A percentile compares a stretch with the other conserved stretches of the same genome.
These are phyloP conservation scores for Sarocladium brachiariae DNA, from an alignment of 2,329 filamentous ascomycete species.

Conservation along the genomic window DNA sequence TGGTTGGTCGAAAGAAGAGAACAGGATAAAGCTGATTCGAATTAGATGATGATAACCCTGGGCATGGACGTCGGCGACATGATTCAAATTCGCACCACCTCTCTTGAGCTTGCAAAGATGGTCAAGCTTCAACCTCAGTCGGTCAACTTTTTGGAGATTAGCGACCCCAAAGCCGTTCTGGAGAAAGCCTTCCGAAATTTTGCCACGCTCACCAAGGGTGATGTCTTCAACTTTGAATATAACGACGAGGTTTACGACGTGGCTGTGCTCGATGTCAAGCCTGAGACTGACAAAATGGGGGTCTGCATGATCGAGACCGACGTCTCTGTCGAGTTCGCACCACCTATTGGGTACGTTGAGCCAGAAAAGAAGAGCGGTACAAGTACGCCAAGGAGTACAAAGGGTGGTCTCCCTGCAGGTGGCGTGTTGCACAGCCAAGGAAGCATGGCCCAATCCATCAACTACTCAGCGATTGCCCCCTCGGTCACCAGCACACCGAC, in stretches of 20 bases:
- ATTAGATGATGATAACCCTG: slow-evolving; percentile 87
- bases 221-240: slow-evolving; percentile 94
- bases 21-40: background rate
- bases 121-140: slow-evolving; percentile 97
- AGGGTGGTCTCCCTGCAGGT: slow-evolving; percentile 58
- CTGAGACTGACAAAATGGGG: slow-evolving; percentile 71
- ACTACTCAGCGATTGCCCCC: slow-evolving; percentile 86
- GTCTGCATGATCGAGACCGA: slow-evolving; percentile 97
- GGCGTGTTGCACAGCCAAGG: slow-evolving; percentile 77
- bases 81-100: slow-evolving; percentile 90
- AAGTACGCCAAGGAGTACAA: slow-evolving; percentile 70
- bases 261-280: slow-evolving; percentile 89
- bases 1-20: background rate
- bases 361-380: slow-evolving; percentile 74
- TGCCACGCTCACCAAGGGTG: slow-evolving; percentile 84
- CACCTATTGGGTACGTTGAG: slow-evolving; percentile 91
- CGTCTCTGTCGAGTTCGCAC: slow-evolving; percentile 90
- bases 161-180: slow-evolving; percentile 91
- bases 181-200: slow-evolving; percentile 97
- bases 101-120: slow-evolving; percentile 79
- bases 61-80: slow-evolving; percentile 87
- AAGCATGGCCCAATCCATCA: slow-evolving; percentile 96
- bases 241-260: slow-evolving; percentile 93
- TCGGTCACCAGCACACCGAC: slow-evolving; percentile 63
- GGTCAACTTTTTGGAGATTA: slow-evolving; percentile 89